Evolutionary conservation across 345 rosid species (phyloP).

Genomic region (Limnanthes douglasii): DNA sequence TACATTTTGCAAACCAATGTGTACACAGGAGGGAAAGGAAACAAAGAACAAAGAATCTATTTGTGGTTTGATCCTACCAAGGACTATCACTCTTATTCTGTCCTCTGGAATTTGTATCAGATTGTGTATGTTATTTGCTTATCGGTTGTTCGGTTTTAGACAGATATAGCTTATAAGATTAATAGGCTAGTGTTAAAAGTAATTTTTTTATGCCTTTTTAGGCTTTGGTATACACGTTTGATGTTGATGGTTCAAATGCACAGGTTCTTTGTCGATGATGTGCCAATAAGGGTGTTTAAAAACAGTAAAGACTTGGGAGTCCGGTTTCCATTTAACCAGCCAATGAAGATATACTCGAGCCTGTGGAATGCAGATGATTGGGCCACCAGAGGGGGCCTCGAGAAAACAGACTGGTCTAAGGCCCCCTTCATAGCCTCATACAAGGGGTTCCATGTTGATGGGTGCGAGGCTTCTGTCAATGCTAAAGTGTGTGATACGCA

Average conservation of each 20-base stretch:
- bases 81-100: slow-evolving; percentile 38
- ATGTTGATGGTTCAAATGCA: no score
- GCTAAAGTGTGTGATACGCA: slow-evolving; percentile 65
- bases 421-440: slow-evolving; percentile 61
- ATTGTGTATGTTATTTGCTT: no score
- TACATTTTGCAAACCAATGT: slow-evolving; percentile 74
- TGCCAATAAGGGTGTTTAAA: slow-evolving; percentile 74
- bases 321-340: slow-evolving; percentile 64
- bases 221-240: no score
- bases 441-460: slow-evolving; percentile 45
- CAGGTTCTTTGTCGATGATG: slow-evolving; percentile 66
- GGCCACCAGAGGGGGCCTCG: slow-evolving; percentile 88
- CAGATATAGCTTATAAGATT: no score
- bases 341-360: slow-evolving; percentile 76
- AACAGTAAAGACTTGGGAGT: slow-evolving; percentile 67
- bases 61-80: slow-evolving; percentile 84
- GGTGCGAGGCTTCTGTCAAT: slow-evolving; percentile 44
- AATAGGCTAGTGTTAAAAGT: no score
- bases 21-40: slow-evolving; percentile 65
- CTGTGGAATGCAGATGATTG: slow-evolving; percentile 86
- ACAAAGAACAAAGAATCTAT: slow-evolving; percentile 64
- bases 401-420: slow-evolving; percentile 74
- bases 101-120: slow-evolving; percentile 62
- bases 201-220: no score
- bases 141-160: no score